Evolutionary conservation across 2,329 filamentous ascomycete genomes (phyloP).

Genomic region (Paecilomyces formosus): DNA sequence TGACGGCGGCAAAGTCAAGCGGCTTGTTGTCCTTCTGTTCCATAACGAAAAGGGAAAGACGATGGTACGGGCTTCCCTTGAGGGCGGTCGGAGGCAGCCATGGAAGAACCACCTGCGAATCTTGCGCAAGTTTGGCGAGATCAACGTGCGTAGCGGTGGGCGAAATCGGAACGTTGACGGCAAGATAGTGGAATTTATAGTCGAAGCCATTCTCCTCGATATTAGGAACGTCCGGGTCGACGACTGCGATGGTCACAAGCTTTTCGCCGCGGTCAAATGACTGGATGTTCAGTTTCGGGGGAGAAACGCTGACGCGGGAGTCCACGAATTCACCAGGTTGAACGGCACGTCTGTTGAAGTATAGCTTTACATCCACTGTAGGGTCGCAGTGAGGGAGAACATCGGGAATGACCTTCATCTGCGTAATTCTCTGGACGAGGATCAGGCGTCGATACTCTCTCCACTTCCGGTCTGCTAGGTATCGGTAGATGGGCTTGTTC

Average conservation of each 20-base stretch:
- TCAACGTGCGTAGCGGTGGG: conserved; percentile 55
- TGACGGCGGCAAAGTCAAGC: conserved; percentile 53
- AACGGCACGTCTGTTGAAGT: conserved; percentile 64
- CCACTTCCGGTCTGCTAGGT: conserved; percentile 84
- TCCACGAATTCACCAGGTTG: conserved; percentile 72
- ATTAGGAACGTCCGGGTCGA: conserved; percentile 87
- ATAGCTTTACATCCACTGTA: conserved; percentile 69
- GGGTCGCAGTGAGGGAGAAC: conserved; percentile 74
- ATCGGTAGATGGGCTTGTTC: conserved; percentile 91
- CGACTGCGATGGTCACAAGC: conserved; percentile 73
- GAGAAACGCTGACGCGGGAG: conserved; percentile 62
- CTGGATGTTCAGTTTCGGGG: conserved; percentile 74
- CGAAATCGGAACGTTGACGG: conserved; percentile 62
- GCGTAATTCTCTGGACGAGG: conserved; percentile 74
- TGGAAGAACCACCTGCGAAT: conserved; percentile 62
- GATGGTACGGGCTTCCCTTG: conserved; percentile 87
- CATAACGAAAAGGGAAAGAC: conserved; percentile 73
- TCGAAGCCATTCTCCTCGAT: conserved; percentile 66
- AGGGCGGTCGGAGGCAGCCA: conserved; percentile 85
- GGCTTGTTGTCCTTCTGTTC: conserved; percentile 61
- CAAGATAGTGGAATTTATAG: conserved; percentile 81
- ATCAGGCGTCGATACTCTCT: conserved; percentile 70
- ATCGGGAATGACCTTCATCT: conserved; percentile 84
- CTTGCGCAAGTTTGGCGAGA: conserved; percentile 53
- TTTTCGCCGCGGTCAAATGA: conserved; percentile 75